phyloP scores from a whole-genome alignment of 352 stramenopile species.

The Phytophthora melonis region DNA sequence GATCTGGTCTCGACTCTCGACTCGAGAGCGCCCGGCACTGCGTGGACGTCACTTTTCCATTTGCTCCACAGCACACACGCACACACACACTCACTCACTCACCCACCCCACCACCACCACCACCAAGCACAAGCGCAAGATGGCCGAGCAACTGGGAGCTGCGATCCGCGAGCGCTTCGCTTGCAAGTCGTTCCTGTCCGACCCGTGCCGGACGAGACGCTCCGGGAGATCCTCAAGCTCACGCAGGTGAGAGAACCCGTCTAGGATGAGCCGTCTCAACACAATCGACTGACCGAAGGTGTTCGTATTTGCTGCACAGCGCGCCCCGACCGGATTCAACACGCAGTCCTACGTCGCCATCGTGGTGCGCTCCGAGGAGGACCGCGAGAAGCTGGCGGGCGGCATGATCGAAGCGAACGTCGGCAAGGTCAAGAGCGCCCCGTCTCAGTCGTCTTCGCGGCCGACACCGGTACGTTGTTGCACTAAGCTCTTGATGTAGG shows the following conservation, averaged over 20 bases:
- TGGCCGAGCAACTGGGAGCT: conserved; percentile 22
- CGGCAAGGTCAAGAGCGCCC: conserved; percentile 68
- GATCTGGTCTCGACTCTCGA: too few species aligned
- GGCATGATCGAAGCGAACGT: conserved; percentile 71
- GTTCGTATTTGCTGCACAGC: conserved; percentile 31
- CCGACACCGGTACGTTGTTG: conserved; percentile 57
- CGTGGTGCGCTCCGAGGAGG: conserved; percentile 57
- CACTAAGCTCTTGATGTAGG: not conserved
- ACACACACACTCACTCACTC: too few species aligned
- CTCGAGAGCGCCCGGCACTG: too few species aligned
- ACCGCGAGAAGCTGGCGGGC: conserved; percentile 59
- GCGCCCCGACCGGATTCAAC: conserved; percentile 77
- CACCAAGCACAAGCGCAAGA: conserved; percentile 6
- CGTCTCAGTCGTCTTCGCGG: conserved; percentile 77
- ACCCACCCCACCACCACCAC: too few species aligned
- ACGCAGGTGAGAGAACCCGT: conserved; percentile 49
- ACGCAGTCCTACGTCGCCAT: conserved; percentile 73
- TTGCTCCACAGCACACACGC: too few species aligned
- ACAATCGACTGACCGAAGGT: not conserved
- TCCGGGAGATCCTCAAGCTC: conserved; percentile 68
- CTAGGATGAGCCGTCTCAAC: too few species aligned
- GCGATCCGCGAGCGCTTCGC: conserved; percentile 36
- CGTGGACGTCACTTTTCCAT: too few species aligned
- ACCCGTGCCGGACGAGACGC: conserved; percentile 59
- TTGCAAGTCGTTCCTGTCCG: conserved; percentile 44